A percentile compares a stretch with the other conserved stretches of the same genome.
Conservation (phyloP, 2,329 filamentous ascomycete species). For the Botryotinia globosa region DNA sequence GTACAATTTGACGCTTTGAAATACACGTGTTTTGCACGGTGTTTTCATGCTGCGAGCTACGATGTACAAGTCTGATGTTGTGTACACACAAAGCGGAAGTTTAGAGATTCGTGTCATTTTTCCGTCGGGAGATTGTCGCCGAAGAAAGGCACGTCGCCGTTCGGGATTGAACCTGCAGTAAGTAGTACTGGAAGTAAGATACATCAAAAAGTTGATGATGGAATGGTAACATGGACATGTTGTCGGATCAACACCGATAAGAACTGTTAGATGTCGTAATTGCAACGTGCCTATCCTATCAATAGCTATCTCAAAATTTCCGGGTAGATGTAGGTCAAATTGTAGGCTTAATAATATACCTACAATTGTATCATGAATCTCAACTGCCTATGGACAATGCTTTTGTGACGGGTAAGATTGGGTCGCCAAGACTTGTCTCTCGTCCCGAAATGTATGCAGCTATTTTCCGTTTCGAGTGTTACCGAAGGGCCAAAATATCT, state of each 20-base stretch:
- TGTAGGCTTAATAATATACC: not conserved
- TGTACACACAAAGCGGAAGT: constrained; percentile 4
- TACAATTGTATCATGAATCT: not conserved
- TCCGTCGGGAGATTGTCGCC: constrained; percentile 8
- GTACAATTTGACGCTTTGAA: not conserved
- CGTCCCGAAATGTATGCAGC: constrained; percentile 10
- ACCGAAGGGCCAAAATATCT: not conserved
- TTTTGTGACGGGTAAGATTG: not conserved
- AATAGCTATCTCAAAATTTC: too few species aligned
- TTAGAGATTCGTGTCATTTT: not conserved
- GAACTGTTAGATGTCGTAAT: not conserved
- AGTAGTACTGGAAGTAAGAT: not conserved
- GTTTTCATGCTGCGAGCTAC: not conserved
- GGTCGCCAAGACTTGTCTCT: constrained; percentile 1
- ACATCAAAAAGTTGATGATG: not conserved
- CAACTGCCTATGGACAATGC: not conserved
- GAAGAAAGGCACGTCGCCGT: not conserved
- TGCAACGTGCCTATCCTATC: not conserved
- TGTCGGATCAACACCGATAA: not conserved
- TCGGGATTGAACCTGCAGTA: constrained; percentile 8
- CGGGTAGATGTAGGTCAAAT: not conserved
- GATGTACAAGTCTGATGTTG: not conserved
- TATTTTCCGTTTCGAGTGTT: not conserved
- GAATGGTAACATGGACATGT: not conserved
- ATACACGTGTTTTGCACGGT: not conserved